These are phyloP conservation scores for Aureobasidium sp. DNA, from an alignment of 2,329 filamentous ascomycete genomes.

Conservation along the genomic window DNA sequence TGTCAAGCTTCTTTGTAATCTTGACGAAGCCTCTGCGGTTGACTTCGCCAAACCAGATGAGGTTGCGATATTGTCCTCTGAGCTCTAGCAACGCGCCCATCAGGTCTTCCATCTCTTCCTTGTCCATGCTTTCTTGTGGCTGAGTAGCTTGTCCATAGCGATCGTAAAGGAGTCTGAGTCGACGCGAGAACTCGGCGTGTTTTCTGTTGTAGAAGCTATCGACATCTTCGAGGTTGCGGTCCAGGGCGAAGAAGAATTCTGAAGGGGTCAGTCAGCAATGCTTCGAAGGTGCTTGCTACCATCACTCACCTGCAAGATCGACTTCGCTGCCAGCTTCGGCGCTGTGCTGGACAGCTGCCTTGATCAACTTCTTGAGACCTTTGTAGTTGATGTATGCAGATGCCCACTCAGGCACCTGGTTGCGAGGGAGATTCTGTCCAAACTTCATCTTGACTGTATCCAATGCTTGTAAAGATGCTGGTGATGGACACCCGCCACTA, in stretches of 20 bases:
- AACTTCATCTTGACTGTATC: slow-evolving; percentile 35
- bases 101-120: slow-evolving; percentile 84
- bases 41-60: slow-evolving; percentile 97
- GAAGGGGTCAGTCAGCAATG: slow-evolving; percentile 23
- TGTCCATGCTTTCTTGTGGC: slow-evolving; percentile 63
- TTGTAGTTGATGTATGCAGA: slow-evolving; percentile 83
- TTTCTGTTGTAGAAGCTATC: slow-evolving; percentile 97
- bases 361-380: slow-evolving; percentile 90
- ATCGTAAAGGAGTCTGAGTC: slow-evolving; percentile 77
- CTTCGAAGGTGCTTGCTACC: slow-evolving; percentile 16
- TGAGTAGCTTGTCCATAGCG: slow-evolving; percentile 72
- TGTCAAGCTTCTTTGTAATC: slow-evolving; percentile 98
- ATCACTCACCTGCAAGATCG: slow-evolving; percentile 77
- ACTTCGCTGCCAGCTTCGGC: slow-evolving; percentile 62
- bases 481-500: neutral
- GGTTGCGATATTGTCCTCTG: slow-evolving; percentile 75
- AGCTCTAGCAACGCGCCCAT: slow-evolving; percentile 85
- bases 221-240: slow-evolving; percentile 95
- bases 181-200: slow-evolving; percentile 72
- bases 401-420: slow-evolving; percentile 83
- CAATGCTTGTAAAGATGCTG: neutral
- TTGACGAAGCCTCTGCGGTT: slow-evolving; percentile 93
- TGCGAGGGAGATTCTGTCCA: slow-evolving; percentile 57
- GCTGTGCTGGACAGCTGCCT: slow-evolving; percentile 57
- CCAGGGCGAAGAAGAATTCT: slow-evolving; percentile 96